Base-by-base conservation (phyloP, 2,329 filamentous ascomycete species). In the Penicillium sp. region DNA sequence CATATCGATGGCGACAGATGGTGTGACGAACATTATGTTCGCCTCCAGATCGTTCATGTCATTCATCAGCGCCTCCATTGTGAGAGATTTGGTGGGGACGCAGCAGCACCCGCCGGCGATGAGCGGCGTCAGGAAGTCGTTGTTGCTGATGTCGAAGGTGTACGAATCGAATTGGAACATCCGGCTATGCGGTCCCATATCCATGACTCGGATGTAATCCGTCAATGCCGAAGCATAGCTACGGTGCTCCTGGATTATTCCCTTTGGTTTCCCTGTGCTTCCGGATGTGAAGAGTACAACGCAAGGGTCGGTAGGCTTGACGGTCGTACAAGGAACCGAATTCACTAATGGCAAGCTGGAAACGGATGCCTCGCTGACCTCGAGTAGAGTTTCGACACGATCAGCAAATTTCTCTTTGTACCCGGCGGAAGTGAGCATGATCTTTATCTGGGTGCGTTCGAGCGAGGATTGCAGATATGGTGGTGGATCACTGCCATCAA, bases 401-500 rank as follows among this genome's bases (percentile, higher is more conserved):
- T 28, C 36, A 1, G 30, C 8, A 40, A 60, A 65, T 3, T 41
- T 47, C 4, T 41, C 22, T 2, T 40, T 48, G 22, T 57, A 65
- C 3, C 56, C 59, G 0, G 33, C 17, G 9, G 61, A 59, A 0
- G 87, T 89, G 59, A 91, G 76, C 16, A 91, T 80, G 30, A 89
- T 85, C 12, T 78, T 79, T 8, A 88, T 88, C 31, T 80, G 80
- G 7, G 87, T 85, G 75, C 91, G 88, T 38, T 88, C 85, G 50
- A 91, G 81, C 36, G 91, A 88, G 68, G 90, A 88, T 43, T 85
- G 82, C 51, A 91, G 77, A 45, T 90, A 78, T 46, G 84, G 84
- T 1, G 87, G 83, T 19, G 88, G 88, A 58, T 91, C 90, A 2
- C 87, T 87, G 31, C 90, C 80, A 73, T 91, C 88, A 7, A 91